A percentile compares a stretch with the other conserved stretches of the same genome.
Conservation (phyloP, 2,329 filamentous ascomycete genomes). For the Hypoxylon sp. region DNA sequence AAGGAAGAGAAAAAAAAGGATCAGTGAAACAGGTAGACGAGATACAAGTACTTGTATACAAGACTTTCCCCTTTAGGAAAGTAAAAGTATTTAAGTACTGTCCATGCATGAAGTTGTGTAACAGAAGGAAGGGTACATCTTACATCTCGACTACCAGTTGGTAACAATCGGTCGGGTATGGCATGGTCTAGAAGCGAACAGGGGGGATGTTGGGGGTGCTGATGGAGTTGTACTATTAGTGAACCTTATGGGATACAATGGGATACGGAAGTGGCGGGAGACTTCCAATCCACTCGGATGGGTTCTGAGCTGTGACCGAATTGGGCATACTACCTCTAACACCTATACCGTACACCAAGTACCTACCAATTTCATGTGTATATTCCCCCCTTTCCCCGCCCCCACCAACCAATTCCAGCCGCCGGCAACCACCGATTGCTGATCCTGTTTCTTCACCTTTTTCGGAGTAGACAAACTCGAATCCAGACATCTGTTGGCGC, state of each 20-base stretch:
- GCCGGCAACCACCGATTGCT: too few relatives aligned
- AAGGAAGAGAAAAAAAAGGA: too few relatives aligned
- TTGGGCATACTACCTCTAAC: too few relatives aligned
- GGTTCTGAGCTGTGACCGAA: not conserved
- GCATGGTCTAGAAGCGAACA: conserved; percentile 21
- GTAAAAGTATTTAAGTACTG: too few relatives aligned
- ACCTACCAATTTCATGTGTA: too few relatives aligned
- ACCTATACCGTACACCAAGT: too few relatives aligned
- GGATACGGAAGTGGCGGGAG: conserved; percentile 31
- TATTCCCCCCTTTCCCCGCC: conserved; percentile 11
- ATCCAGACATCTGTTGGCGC: conserved; percentile 28
- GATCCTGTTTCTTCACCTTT: not conserved
- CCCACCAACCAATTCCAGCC: conserved; percentile 24
- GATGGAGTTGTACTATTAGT: too few relatives aligned
- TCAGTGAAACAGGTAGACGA: too few relatives aligned
- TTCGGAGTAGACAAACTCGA: too few relatives aligned
- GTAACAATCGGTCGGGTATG: conserved; percentile 26
- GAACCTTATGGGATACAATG: too few relatives aligned
- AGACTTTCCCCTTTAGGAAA: conserved; percentile 27
- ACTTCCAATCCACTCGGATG: conserved; percentile 34
- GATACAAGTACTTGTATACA: too few relatives aligned
- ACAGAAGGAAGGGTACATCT: conserved; percentile 2
- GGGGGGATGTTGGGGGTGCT: not conserved
- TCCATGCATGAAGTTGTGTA: conserved; percentile 18
- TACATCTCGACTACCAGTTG: conserved; percentile 5